Conservation (phyloP, 1,139 yeast genomes). For the Blastobotrys malaysiensis region DNA sequence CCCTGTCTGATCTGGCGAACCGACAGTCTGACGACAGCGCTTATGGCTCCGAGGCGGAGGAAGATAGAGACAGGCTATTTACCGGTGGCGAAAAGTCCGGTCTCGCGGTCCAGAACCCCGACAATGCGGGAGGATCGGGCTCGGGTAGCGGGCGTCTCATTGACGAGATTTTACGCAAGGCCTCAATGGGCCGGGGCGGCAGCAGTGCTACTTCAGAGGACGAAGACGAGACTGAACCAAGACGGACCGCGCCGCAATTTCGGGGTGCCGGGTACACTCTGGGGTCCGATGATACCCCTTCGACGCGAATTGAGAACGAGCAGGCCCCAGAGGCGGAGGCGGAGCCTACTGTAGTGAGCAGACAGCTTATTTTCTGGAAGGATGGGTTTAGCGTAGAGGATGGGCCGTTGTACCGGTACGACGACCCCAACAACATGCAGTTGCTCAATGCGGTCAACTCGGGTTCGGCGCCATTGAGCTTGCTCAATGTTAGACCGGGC, state of each 20-base stretch:
- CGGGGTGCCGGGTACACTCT: slow-evolving; percentile 75
- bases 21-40: slow-evolving; percentile 12
- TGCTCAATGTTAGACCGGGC: slow-evolving; percentile 78
- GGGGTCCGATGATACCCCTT: slow-evolving; percentile 47
- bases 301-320: slow-evolving; percentile 12
- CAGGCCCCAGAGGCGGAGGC: slow-evolving; percentile 9
- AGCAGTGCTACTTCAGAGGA: slow-evolving; percentile 32
- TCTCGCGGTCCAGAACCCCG: slow-evolving; percentile 89
- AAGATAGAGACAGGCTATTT: slow-evolving; percentile 68
- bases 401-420: slow-evolving; percentile 78
- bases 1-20: slow-evolving; percentile 39
- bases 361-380: slow-evolving; percentile 86
- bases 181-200: slow-evolving; percentile 40
- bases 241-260: slow-evolving; percentile 32
- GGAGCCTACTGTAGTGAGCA: slow-evolving; percentile 29
- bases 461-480: slow-evolving; percentile 88
- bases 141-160: slow-evolving; percentile 36
- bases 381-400: slow-evolving; percentile 95
- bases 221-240: slow-evolving; percentile 24
- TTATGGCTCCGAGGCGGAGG: slow-evolving; percentile 41
- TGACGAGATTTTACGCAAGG: slow-evolving; percentile 55
- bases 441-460: slow-evolving; percentile 75
- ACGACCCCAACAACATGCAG: slow-evolving; percentile 78
- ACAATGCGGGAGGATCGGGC: slow-evolving; percentile 38
- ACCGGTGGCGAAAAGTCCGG: slow-evolving; percentile 97